phyloP scores from a whole-genome alignment of 371 early-diverging fungal species.

The Zychaea mexicana region DNA sequence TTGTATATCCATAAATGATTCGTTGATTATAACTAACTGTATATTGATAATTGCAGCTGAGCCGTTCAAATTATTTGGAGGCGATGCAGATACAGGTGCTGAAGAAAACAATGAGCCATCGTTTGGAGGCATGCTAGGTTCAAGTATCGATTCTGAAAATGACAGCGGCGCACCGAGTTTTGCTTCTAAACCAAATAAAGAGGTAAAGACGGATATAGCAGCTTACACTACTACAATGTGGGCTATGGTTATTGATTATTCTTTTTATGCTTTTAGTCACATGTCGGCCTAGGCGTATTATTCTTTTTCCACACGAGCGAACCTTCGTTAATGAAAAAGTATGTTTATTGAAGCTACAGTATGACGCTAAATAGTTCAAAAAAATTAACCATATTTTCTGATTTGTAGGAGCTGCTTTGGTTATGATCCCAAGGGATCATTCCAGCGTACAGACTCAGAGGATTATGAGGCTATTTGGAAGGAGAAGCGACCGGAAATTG shows the following conservation, averaged over 20 bases:
- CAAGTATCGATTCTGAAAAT: slow-evolving; percentile 9
- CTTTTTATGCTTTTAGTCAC: slow-evolving; percentile 7
- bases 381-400: not conserved
- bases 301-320: slow-evolving; percentile 48
- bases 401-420: slow-evolving; percentile 42
- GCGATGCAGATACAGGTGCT: slow-evolving; percentile 33
- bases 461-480: slow-evolving; percentile 33
- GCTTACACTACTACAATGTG: no score
- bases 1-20: not conserved
- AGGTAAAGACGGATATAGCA: slow-evolving; percentile 9
- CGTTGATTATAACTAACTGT: not conserved
- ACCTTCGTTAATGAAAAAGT: slow-evolving; percentile 40
- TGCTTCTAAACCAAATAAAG: slow-evolving; percentile 14
- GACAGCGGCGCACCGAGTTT: slow-evolving; percentile 3
- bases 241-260: not conserved
- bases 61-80: slow-evolving; percentile 60
- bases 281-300: slow-evolving; percentile 33
- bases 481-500: slow-evolving; percentile 24
- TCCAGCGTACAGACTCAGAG: slow-evolving; percentile 23
- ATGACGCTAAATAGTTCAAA: not conserved
- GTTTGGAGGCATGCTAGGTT: slow-evolving; percentile 2
- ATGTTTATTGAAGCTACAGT: no score
- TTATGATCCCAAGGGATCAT: slow-evolving; percentile 43
- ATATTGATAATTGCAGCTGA: slow-evolving; percentile 16
- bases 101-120: slow-evolving; percentile 22